phyloP scores from a whole-genome alignment of 495 filamentous ascomycete genomes.

The Aspergillus haitiensis region DNA sequence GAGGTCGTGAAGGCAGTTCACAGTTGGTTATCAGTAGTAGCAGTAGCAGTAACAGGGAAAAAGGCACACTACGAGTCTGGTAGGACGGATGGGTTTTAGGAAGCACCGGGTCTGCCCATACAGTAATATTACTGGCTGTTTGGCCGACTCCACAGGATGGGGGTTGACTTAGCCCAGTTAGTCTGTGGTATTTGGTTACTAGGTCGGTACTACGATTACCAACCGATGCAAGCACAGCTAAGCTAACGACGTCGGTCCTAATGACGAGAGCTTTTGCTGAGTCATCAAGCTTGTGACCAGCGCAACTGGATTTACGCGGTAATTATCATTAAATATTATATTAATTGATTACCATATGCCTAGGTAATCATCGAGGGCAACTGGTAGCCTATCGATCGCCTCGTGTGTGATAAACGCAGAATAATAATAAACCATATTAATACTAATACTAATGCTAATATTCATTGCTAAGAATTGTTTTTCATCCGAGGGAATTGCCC shows the following conservation, averaged over 20 bases:
- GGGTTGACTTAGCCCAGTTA: not conserved
- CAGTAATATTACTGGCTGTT: slow-evolving; percentile 3
- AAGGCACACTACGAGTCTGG: not conserved
- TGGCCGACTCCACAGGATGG: not conserved
- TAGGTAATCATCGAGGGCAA: no score
- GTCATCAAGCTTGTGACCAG: slow-evolving; percentile 4
- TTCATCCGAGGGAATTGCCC: no score
- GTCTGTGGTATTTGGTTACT: not conserved
- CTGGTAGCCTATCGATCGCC: no score
- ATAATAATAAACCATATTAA: no score
- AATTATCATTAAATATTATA: not conserved
- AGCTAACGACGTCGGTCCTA: no score
- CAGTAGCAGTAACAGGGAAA: not conserved
- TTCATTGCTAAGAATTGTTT: no score
- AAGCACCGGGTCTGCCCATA: not conserved
- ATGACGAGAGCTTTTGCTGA: slow-evolving; percentile 2
- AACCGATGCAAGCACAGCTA: no score
- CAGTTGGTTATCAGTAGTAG: not conserved
- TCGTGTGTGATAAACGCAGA: no score
- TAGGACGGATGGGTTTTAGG: no score
- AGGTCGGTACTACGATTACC: not conserved
- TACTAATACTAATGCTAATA: no score
- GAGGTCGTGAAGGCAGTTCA: not conserved
- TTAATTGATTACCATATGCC: no score
- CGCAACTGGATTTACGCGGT: not conserved